phyloP scores from a whole-genome alignment of 2,329 filamentous ascomycete species.

The Tolypocladium guangdongense region DNA sequence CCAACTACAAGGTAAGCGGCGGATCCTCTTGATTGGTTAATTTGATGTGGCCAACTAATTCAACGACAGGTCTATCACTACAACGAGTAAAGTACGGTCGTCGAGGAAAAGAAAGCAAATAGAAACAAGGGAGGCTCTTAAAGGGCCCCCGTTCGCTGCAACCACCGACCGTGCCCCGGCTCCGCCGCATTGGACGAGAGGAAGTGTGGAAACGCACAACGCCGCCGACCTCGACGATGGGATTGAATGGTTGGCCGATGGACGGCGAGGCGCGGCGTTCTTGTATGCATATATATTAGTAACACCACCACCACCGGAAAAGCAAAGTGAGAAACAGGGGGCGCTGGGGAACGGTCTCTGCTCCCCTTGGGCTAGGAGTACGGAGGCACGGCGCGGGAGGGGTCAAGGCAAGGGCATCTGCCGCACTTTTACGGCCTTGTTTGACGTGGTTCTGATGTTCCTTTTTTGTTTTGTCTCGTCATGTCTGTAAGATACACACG shows the following conservation, averaged over 20 bases:
- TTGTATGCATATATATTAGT: not conserved
- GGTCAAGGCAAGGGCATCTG: not conserved
- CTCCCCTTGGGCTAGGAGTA: not conserved
- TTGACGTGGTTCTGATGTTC: not conserved
- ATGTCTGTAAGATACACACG: not conserved
- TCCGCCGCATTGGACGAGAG: not conserved
- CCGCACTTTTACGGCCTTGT: not conserved
- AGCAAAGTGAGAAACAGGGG: not conserved
- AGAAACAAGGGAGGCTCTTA: not conserved
- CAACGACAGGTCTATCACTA: constrained; percentile 67
- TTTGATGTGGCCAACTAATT: constrained; percentile 5
- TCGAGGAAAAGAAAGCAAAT: not conserved
- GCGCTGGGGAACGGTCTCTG: not conserved
- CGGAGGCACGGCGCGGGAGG: not conserved
- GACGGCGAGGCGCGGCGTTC: not conserved
- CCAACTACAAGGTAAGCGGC: constrained; percentile 80
- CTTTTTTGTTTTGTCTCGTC: not conserved
- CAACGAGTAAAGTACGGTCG: constrained; percentile 53
- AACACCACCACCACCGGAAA: not conserved
- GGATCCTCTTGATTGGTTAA: not conserved
- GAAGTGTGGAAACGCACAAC: not conserved
- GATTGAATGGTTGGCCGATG: not conserved
- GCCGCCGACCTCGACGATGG: not conserved
- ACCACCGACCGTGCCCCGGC: not conserved
- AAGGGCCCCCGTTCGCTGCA: not conserved